Evolutionary conservation across 306 rosid genomes (phyloP).

Genomic region (Dryas octopetala): DNA sequence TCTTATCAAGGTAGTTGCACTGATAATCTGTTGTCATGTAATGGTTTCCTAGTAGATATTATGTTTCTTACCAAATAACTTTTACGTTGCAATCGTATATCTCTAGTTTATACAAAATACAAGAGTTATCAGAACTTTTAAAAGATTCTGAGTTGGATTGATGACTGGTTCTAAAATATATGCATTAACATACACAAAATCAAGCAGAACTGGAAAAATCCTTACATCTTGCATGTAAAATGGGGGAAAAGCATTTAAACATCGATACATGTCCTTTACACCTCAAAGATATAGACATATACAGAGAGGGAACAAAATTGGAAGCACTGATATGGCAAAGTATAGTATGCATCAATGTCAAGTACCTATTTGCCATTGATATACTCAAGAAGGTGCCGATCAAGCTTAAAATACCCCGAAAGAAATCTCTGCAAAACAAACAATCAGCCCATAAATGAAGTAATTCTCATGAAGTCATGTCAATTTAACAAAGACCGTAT

Average conservation of each 20-base stretch:
- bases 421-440: conserved; percentile 66
- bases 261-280: not conserved
- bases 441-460: not conserved
- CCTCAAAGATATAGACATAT: not conserved
- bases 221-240: not conserved
- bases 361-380: conserved; percentile 56
- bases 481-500: too few species aligned
- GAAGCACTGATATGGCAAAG: not conserved
- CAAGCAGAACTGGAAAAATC: not conserved
- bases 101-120: not conserved
- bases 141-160: not conserved
- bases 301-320: conserved; percentile 1
- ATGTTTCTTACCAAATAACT: too few species aligned
- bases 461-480: not conserved
- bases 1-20: too few species aligned
- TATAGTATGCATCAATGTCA: conserved; percentile 1
- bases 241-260: not conserved
- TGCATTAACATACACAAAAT: not conserved
- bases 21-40: too few species aligned
- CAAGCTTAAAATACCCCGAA: conserved; percentile 73
- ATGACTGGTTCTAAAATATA: not conserved
- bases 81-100: not conserved
- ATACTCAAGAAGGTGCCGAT: conserved; percentile 78
- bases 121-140: not conserved
- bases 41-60: too few species aligned